Percentiles rank a stretch among this genome's conserved stretches.
These are phyloP conservation scores for Kwoniella sp. DNA, from an alignment of 768 basidiomycete species.

Conservation along the genomic window DNA sequence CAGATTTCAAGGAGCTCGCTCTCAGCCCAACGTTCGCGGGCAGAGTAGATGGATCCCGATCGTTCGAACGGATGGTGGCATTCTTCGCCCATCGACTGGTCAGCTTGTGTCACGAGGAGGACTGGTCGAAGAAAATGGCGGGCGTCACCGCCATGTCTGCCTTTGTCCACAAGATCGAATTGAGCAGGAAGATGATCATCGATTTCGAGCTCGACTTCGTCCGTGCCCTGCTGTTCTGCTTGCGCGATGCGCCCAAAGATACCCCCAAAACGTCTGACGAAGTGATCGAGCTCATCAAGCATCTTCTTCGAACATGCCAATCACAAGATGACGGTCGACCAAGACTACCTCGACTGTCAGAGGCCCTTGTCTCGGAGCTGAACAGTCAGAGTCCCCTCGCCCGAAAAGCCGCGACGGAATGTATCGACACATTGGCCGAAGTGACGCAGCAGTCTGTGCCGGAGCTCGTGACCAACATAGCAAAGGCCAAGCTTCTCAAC, in stretches of 20 bases:
- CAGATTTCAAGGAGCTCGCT: slow-evolving; percentile 66
- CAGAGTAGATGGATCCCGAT: slow-evolving; percentile 54
- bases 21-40: slow-evolving; percentile 30
- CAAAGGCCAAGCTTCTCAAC: slow-evolving; percentile 83
- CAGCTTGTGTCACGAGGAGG: slow-evolving; percentile 84
- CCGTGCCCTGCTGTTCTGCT: slow-evolving; percentile 82
- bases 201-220: slow-evolving; percentile 88
- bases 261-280: slow-evolving; percentile 78
- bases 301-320: slow-evolving; percentile 55
- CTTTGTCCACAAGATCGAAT: slow-evolving; percentile 69
- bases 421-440: slow-evolving; percentile 75
- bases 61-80: slow-evolving; percentile 64
- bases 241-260: slow-evolving; percentile 92
- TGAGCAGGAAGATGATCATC: slow-evolving; percentile 76
- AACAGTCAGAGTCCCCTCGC: slow-evolving; percentile 83
- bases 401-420: slow-evolving; percentile 77
- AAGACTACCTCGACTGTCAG: slow-evolving; percentile 70
- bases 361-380: slow-evolving; percentile 79
- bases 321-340: slow-evolving; percentile 58
- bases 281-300: slow-evolving; percentile 71
- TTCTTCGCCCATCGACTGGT: slow-evolving; percentile 81
- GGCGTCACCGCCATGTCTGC: slow-evolving; percentile 84
- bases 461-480: slow-evolving; percentile 71
- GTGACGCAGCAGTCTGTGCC: slow-evolving; percentile 70
- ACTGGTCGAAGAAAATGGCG: slow-evolving; percentile 86